phyloP scores from a whole-genome alignment of 202 grass and related monocot genomes.

The Carex arenaria region DNA sequence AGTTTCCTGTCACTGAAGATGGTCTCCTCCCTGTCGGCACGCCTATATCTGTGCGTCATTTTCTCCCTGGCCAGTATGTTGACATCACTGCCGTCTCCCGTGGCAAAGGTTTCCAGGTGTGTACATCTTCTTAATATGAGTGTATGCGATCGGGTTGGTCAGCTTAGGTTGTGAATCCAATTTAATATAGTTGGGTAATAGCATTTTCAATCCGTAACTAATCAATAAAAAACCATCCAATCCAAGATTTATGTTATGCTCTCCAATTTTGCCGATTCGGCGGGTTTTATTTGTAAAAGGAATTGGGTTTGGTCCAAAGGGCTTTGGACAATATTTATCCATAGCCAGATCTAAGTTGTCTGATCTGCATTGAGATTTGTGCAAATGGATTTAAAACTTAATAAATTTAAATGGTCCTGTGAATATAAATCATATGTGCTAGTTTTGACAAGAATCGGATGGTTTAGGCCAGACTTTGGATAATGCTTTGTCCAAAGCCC shows the following conservation, averaged over 20 bases:
- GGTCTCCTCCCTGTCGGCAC: conserved; percentile 91
- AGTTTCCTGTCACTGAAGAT: conserved; percentile 93
- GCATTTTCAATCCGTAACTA: not conserved
- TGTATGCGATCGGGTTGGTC: not conserved
- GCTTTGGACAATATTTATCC: too few relatives aligned
- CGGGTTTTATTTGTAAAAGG: not conserved
- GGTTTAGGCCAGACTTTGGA: too few relatives aligned
- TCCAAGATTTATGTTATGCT: not conserved
- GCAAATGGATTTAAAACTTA: too few relatives aligned
- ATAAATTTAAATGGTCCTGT: too few relatives aligned
- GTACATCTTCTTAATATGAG: not conserved
- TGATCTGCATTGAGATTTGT: too few relatives aligned
- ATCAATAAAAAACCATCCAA: not conserved
- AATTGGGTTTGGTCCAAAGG: too few relatives aligned
- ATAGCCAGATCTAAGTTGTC: too few relatives aligned
- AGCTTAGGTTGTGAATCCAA: not conserved
- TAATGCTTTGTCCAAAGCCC: too few relatives aligned
- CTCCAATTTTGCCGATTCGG: not conserved
- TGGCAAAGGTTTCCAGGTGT: conserved; percentile 95
- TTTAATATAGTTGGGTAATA: not conserved
- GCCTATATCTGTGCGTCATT: conserved; percentile 84
- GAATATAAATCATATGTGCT: too few relatives aligned
- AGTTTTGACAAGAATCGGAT: too few relatives aligned
- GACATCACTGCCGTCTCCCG: conserved; percentile 83
- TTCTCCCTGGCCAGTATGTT: conserved; percentile 91